Base-by-base conservation (phyloP, 345 rosid species). In the Boechera retrofracta region DNA sequence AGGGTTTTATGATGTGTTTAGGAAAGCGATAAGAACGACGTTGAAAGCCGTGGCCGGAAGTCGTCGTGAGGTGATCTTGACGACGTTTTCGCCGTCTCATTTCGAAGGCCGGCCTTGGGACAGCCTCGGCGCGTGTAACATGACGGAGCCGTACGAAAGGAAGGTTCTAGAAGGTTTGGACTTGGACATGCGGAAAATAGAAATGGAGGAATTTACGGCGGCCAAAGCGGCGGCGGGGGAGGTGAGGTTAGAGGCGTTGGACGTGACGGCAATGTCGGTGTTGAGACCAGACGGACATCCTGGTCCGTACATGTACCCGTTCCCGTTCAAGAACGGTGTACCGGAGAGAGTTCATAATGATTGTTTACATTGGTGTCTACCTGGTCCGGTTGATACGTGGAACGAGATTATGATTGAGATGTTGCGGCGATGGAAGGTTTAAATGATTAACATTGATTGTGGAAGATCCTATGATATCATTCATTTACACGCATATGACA, bases 311-410 rank as follows among this genome's bases (percentile, higher is more conserved):
- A 88, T 92, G 97, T 28, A 91, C 64, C 86, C 89, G 12, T 82
- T 79, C 61, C 99, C 99, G 2, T 95, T 90, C 61, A 92, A 89
- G 6, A 79, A 88, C 57, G 98, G 97, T 10, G 81, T 86, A 13
- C 80, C 79, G 55, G 92, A 92, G 76, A 89, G 75, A 29, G 94
- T 92, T 28, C 98, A 86, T 54, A 95, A 95, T 69, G 99, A 95
- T 72, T 95, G 99, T 76, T 87, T 95, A 5, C 99, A 92, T 69
- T 95, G 99, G 99, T 95, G 99, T 78, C 75, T 95, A 59, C 99
- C 99, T 13, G 99, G 98, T 57, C 92, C 98, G 8, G 72, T 95
- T 1, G 99, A 95, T 79, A 87, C 98, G 15, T 95, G 99, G 98
- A 95, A 92, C 75, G 87, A 88, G 83, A 90, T 94, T 65, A 66